A percentile compares a stretch with the other conserved stretches of the same genome.
Evolutionary conservation across 306 rosid species (phyloP).

Genomic region (Fragaria ananassa): DNA sequence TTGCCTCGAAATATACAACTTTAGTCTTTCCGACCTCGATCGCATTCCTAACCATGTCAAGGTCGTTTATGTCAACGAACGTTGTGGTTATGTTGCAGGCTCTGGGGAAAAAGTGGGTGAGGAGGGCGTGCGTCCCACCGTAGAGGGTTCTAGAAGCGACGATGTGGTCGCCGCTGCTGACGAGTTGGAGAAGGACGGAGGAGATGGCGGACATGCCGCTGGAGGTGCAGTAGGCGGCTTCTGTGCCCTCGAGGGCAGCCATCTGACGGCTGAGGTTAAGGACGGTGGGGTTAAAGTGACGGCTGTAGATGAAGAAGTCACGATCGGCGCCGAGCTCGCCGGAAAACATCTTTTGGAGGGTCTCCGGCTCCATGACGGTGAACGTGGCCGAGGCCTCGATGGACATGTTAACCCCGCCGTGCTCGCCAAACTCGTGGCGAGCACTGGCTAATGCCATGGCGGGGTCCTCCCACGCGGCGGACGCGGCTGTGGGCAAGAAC

Average conservation of each 20-base stretch:
- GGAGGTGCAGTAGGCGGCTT: slow-evolving; percentile 93
- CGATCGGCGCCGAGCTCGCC: slow-evolving; percentile 90
- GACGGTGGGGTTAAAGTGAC: slow-evolving; percentile 95
- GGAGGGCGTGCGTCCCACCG: slow-evolving; percentile 93
- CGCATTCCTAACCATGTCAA: slow-evolving; percentile 47
- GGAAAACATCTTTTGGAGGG: slow-evolving; percentile 78
- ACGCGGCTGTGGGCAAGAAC: neutral
- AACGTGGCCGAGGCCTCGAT: slow-evolving; percentile 98
- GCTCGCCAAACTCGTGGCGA: slow-evolving; percentile 96
- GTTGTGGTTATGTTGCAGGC: slow-evolving; percentile 54
- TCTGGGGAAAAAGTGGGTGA: slow-evolving; percentile 62
- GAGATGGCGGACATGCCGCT: slow-evolving; percentile 91
- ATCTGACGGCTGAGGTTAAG: slow-evolving; percentile 77
- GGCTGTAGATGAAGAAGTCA: slow-evolving; percentile 90
- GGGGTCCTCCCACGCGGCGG: slow-evolving; percentile 37
- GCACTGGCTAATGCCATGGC: slow-evolving; percentile 67
- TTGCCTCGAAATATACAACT: slow-evolving; percentile 63
- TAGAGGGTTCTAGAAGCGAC: slow-evolving; percentile 62
- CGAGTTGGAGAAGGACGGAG: slow-evolving; percentile 57
- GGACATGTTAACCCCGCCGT: slow-evolving; percentile 98
- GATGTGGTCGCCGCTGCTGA: slow-evolving; percentile 60
- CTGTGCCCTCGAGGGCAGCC: slow-evolving; percentile 91
- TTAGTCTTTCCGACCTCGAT: slow-evolving; percentile 65
- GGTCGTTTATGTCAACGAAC: slow-evolving; percentile 58
- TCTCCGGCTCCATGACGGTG: slow-evolving; percentile 97